Evolutionary conservation across 139 green algal genomes (phyloP).

Genomic region (Nannochloris sp.): DNA sequence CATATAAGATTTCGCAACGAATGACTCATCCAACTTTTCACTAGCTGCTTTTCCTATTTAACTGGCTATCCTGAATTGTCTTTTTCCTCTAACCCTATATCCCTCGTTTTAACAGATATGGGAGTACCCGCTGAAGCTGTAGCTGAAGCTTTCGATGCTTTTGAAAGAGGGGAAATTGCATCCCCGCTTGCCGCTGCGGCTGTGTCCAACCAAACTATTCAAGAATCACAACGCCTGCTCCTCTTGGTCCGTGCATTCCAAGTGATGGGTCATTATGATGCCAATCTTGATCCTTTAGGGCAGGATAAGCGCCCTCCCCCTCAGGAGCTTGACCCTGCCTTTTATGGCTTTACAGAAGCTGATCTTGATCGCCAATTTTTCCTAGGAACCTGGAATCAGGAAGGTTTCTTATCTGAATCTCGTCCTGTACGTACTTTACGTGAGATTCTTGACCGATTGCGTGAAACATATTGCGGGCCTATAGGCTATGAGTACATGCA

Average conservation of each 20-base stretch:
- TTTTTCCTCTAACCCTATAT: neutral
- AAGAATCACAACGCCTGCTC: constrained; percentile 88
- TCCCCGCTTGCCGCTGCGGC: constrained; percentile 59
- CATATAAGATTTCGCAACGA: too few relatives aligned
- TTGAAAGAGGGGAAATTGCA: constrained; percentile 56
- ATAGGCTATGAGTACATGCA: constrained; percentile 94
- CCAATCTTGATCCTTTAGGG: constrained; percentile 86
- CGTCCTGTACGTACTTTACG: constrained; percentile 73
- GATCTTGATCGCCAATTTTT: constrained; percentile 98
- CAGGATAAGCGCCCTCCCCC: constrained; percentile 52
- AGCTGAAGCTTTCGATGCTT: constrained; percentile 78
- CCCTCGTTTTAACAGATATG: constrained; percentile 43
- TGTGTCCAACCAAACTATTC: constrained; percentile 86
- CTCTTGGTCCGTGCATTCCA: constrained; percentile 92
- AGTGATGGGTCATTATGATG: constrained; percentile 73
- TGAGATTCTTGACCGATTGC: constrained; percentile 76
- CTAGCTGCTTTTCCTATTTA: too few relatives aligned
- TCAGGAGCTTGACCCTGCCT: constrained; percentile 72
- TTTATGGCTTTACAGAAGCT: constrained; percentile 89
- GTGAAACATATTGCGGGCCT: constrained; percentile 83
- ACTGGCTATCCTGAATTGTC: neutral
- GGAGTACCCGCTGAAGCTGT: constrained; percentile 74
- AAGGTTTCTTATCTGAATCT: constrained; percentile 85
- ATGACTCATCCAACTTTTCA: too few relatives aligned
- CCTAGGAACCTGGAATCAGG: constrained; percentile 82